Evolutionary conservation across 2,329 filamentous ascomycete species (phyloP).

Genomic region (Colletotrichum sp.): DNA sequence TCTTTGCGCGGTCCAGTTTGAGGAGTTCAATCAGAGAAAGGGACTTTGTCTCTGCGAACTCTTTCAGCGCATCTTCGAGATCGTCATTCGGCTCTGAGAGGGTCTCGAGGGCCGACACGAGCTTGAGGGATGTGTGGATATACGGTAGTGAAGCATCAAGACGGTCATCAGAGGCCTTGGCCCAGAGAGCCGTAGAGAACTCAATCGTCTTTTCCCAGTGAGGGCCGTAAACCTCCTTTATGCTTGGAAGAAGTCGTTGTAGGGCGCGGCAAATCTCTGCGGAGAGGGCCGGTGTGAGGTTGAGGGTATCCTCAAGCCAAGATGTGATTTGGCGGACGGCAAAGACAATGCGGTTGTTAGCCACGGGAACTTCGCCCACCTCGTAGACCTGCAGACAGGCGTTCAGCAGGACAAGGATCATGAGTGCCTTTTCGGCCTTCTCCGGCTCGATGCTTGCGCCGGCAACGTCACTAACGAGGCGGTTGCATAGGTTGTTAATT

Average conservation of each 20-base stretch:
- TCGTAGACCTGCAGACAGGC: constrained; percentile 58
- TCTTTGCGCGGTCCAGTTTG: constrained; percentile 49
- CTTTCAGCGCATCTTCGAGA: constrained; percentile 74
- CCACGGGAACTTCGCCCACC: constrained; percentile 57
- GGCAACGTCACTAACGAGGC: constrained; percentile 65
- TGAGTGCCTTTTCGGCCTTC: constrained; percentile 52
- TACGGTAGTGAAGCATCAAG: constrained; percentile 62
- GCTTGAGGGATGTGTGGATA: constrained; percentile 74
- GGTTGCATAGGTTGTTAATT: constrained; percentile 61
- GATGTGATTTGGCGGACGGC: constrained; percentile 79
- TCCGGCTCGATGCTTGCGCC: constrained; percentile 48
- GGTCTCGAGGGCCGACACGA: constrained; percentile 68
- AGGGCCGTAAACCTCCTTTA: constrained; percentile 84
- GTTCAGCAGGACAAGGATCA: constrained; percentile 59
- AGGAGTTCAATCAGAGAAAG: constrained; percentile 68
- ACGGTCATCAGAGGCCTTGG: constrained; percentile 44
- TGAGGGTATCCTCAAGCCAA: constrained; percentile 65
- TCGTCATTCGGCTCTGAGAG: constrained; percentile 85
- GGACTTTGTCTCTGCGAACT: constrained; percentile 61
- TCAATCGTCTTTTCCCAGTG: constrained; percentile 78
- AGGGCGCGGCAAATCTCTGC: constrained; percentile 62
- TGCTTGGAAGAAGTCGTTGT: constrained; percentile 69
- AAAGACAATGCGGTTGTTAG: constrained; percentile 78
- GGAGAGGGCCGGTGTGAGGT: constrained; percentile 47
- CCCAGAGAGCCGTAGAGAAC: constrained; percentile 65